phyloP scores from a whole-genome alignment of 805 yeast species.

The Blastobotrys mokoenaii region DNA sequence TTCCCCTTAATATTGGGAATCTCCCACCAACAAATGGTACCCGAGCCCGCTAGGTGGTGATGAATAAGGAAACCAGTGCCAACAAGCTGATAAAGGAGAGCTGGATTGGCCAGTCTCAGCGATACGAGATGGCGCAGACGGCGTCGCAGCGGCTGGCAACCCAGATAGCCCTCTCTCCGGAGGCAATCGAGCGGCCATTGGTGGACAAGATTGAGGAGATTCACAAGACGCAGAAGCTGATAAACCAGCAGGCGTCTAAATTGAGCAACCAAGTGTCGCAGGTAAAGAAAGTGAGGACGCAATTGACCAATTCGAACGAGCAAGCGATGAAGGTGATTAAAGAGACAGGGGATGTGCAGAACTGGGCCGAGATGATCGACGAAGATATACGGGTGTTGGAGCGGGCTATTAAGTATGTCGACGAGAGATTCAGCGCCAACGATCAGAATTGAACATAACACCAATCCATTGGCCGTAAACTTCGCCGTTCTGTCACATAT shows the following conservation, averaged over 20 bases:
- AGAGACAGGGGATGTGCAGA: slow-evolving; percentile 38
- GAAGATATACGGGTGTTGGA: slow-evolving; percentile 68
- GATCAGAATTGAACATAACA: too few species aligned
- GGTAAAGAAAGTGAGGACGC: slow-evolving; percentile 6
- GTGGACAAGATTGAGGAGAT: slow-evolving; percentile 19
- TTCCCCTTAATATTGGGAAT: too few species aligned
- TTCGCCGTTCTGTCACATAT: too few species aligned
- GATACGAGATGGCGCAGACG: slow-evolving; percentile 13
- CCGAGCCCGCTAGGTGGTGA: background rate
- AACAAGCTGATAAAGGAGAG: slow-evolving; percentile 16
- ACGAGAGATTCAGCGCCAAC: slow-evolving; percentile 20
- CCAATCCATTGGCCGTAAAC: too few species aligned
- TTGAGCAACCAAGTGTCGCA: slow-evolving; percentile 5
- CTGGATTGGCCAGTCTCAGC: slow-evolving; percentile 18
- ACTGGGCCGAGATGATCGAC: slow-evolving; percentile 60
- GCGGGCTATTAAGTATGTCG: slow-evolving; percentile 34
- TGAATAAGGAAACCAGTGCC: slow-evolving; percentile 13
- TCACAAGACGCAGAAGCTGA: slow-evolving; percentile 14
- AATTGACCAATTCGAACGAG: slow-evolving; percentile 7
- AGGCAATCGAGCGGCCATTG: slow-evolving; percentile 18
- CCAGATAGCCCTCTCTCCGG: slow-evolving; percentile 11
- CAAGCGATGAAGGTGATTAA: slow-evolving; percentile 13
- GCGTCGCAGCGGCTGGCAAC: slow-evolving; percentile 9
- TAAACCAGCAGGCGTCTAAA: slow-evolving; percentile 13
- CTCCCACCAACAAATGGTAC: background rate